phyloP scores from a whole-genome alignment of 495 filamentous ascomycete species.

The Astrocystis sublimbata region DNA sequence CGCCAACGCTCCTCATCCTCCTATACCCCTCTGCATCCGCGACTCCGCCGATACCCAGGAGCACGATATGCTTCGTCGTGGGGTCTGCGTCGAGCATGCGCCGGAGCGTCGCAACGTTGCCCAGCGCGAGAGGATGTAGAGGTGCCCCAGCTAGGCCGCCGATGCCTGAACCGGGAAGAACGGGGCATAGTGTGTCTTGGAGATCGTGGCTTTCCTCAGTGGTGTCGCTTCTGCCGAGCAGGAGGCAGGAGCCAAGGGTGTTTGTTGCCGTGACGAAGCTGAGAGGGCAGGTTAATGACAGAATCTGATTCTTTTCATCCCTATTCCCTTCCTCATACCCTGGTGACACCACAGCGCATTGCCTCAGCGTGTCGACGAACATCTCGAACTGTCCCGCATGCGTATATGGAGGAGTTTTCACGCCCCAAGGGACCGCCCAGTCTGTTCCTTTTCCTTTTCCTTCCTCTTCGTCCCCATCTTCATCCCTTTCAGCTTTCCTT shows the following conservation, averaged over 20 bases:
- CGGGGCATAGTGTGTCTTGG: constrained; percentile 24
- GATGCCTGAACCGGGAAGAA: constrained; percentile 52
- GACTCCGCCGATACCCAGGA: constrained; percentile 72
- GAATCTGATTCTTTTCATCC: neutral
- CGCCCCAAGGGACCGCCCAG: constrained; percentile 48
- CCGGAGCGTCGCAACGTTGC: constrained; percentile 65
- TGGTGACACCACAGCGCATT: constrained; percentile 8
- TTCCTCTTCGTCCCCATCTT: neutral
- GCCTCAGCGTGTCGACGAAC: constrained; percentile 52
- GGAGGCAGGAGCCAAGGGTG: constrained; percentile 66
- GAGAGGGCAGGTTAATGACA: constrained; percentile 36
- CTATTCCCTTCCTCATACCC: neutral
- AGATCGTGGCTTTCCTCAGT: neutral
- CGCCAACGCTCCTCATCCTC: constrained; percentile 65
- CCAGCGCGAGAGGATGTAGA: constrained; percentile 71
- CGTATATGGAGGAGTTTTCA: constrained; percentile 75
- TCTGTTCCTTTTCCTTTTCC: neutral
- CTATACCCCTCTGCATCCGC: constrained; percentile 55
- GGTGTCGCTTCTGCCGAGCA: constrained; percentile 37
- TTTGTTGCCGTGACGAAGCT: constrained; percentile 71
- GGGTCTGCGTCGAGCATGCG: constrained; percentile 49
- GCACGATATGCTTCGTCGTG: constrained; percentile 41
- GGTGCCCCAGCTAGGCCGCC: constrained; percentile 68
- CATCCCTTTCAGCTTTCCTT: neutral
- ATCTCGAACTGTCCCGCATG: constrained; percentile 58